Evolutionary conservation across 169 alveolate species (phyloP).

Genomic region (Ichthyophthirius multifiliis): DNA sequence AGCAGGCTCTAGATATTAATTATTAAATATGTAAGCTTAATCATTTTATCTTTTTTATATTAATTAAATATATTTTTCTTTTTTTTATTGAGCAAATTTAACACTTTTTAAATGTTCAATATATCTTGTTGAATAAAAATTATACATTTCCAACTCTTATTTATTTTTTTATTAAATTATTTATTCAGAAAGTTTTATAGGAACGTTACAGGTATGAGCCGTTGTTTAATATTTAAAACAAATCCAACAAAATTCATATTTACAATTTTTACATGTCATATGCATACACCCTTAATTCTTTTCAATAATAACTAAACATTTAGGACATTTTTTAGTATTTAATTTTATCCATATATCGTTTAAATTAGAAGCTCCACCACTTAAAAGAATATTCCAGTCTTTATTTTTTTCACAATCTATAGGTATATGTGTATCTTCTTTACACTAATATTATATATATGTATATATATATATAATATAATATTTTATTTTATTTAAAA

Average conservation of each 20-base stretch:
- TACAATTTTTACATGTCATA: constrained; percentile 47
- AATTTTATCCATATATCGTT: constrained; percentile 27
- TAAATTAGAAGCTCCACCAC: neutral
- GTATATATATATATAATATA: neutral
- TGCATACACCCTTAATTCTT: constrained; percentile 59
- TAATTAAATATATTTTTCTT: too few species aligned
- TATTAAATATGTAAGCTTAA: too few species aligned
- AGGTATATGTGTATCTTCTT: neutral
- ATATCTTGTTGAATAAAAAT: too few species aligned
- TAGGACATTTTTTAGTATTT: constrained; percentile 54
- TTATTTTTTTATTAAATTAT: too few species aligned
- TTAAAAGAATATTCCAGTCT: neutral
- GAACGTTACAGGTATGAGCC: neutral
- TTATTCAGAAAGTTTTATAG: too few species aligned
- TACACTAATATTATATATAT: neutral
- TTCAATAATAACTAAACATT: constrained; percentile 46
- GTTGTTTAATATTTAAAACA: constrained; percentile 18
- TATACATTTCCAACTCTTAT: too few species aligned
- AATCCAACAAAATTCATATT: constrained; percentile 47
- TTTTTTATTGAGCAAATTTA: too few species aligned
- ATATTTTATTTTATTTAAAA: neutral
- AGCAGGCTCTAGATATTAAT: too few species aligned
- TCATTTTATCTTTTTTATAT: too few species aligned
- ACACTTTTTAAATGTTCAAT: too few species aligned
- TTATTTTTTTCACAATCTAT: neutral